Percentiles rank a stretch among this genome's conserved stretches.
These are phyloP conservation scores for Suillus fuscotomentosus DNA, from an alignment of 768 basidiomycete species.

Conservation along the genomic window DNA sequence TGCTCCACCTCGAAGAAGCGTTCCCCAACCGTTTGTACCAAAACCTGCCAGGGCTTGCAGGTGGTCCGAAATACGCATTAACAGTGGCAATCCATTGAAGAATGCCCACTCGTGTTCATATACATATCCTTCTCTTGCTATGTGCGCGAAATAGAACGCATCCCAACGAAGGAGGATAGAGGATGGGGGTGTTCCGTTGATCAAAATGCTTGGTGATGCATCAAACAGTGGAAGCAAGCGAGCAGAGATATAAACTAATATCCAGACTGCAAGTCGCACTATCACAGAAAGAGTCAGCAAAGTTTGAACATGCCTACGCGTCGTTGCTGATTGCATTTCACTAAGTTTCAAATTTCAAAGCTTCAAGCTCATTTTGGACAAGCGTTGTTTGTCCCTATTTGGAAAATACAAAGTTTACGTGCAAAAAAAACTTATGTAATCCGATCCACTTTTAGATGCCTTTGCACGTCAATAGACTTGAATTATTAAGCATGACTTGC, in stretches of 20 bases:
- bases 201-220: constrained; percentile 26
- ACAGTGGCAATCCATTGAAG: constrained; percentile 62
- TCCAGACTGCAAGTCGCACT: constrained; percentile 18
- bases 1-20: constrained; percentile 37
- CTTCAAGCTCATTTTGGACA: not conserved
- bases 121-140: constrained; percentile 55
- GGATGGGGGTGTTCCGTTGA: not conserved
- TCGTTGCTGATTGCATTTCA: not conserved
- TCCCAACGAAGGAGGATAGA: constrained; percentile 79
- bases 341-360: too few species aligned
- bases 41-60: constrained; percentile 11
- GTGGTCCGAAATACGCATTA: constrained; percentile 44
- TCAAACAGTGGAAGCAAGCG: constrained; percentile 23
- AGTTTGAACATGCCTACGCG: constrained; percentile 16
- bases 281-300: constrained; percentile 23
- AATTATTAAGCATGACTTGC: not conserved
- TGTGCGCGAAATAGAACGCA: constrained; percentile 71
- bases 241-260: constrained; percentile 20
- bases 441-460: not conserved
- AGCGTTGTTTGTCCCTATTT: not conserved
- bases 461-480: not conserved
- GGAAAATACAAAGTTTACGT: not conserved
- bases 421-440: not conserved
- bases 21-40: constrained; percentile 9
- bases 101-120: constrained; percentile 91